Conservation (phyloP, 306 rosid genomes). For the Gleditsia sinensis region DNA sequence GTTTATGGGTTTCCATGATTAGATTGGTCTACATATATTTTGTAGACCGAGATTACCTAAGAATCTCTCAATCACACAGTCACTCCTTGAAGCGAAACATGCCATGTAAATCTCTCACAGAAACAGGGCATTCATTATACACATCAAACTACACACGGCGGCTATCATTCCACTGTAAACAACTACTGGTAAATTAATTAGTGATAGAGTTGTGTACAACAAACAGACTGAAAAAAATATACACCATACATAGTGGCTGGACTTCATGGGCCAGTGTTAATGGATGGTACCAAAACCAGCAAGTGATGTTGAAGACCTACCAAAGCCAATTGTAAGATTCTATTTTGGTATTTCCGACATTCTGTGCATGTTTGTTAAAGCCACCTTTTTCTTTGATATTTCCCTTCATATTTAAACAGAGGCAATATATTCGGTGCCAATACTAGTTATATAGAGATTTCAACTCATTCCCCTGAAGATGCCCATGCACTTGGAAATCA, state of each 20-base stretch:
- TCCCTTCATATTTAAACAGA: constrained; percentile 17
- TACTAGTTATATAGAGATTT: constrained; percentile 11
- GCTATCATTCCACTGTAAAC: neutral
- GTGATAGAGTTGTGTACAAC: constrained; percentile 13
- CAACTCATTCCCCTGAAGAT: neutral
- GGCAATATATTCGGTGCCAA: constrained; percentile 22
- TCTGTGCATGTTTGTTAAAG: constrained; percentile 20
- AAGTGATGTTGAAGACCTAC: constrained; percentile 24
- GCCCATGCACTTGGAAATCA: constrained; percentile 17
- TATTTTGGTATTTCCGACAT: constrained; percentile 15
- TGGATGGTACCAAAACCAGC: constrained; percentile 31
- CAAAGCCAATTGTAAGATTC: constrained; percentile 25
- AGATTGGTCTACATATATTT: too few relatives aligned
- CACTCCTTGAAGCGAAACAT: constrained; percentile 21
- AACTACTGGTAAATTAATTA: constrained; percentile 2
- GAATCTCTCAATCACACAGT: constrained; percentile 37
- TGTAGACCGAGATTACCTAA: too few relatives aligned
- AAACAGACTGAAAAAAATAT: constrained; percentile 27
- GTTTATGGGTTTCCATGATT: too few relatives aligned
- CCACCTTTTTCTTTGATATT: constrained; percentile 31
- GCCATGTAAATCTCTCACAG: neutral
- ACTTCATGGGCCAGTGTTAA: constrained; percentile 16
- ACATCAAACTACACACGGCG: neutral
- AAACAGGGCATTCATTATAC: neutral
- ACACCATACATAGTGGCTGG: constrained; percentile 34